Base-by-base conservation (phyloP, 208 protist species). In the Wallacemonas collosoma region DNA sequence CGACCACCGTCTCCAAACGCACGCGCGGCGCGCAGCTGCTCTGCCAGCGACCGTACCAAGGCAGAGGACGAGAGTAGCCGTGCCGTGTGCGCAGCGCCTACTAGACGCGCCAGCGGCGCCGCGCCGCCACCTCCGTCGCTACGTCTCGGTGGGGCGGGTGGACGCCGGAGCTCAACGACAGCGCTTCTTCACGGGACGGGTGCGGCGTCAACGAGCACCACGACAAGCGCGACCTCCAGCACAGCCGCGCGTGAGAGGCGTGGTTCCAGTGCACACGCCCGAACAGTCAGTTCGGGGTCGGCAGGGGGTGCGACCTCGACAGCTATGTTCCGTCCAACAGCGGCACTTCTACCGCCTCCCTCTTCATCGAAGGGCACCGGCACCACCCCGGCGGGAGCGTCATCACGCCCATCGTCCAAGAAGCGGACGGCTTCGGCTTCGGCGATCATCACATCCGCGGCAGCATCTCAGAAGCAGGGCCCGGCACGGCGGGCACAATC, bases 41-140 rank as follows among this genome's bases (percentile, higher is more conserved):
- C 36, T 7, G 57, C 36, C 57, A 44, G 57, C 36, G 39, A 1
- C 55, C 55, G 55, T 15, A 53, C 48, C 48, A 9, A 15, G 11
- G 48, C 26, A 26, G 26, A 26, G 26, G 26, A 26, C 26, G 26
- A 26, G 26, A 26, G 26, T 26, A 26, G 26, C 26, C 26, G 26
- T 26, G 26, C 26, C 26, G 26, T 26, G 26, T 26, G 26, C 26
- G 26, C 26, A 26, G 26, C 56, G 1, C 56, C 36, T 40, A 35
- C 56, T 6, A 0, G 56, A 6, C 17, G 6, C 56, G 56, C 8
- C 6, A 40, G 56, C 8, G 26, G 56, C 17, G 56, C 2, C 6
- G 36, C 15, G 40, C 60, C 60, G 0, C 60, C 60, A 48, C 60
- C 60, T 4, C 60, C 60, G 9, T 65, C 60, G 12, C n/a, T 65